Evolutionary conservation across 192 early-diverging fungal genomes (phyloP).

Genomic region (Funneliformis geosporum): DNA sequence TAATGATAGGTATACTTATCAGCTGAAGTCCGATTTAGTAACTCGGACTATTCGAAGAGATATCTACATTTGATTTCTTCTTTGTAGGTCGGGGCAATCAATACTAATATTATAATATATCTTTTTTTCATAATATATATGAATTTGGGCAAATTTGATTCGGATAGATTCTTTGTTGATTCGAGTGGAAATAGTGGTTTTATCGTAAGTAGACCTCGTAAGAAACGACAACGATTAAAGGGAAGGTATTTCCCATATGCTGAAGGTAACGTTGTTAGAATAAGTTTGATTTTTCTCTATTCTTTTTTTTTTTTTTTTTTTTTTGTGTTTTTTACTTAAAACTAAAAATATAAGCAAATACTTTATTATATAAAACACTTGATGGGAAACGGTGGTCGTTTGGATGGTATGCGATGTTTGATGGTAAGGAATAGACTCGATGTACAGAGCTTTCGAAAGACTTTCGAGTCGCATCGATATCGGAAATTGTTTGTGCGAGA

Average conservation of each 20-base stretch:
- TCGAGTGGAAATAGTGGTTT: not conserved
- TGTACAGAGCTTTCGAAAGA: conserved; percentile 31
- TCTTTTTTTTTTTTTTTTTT: not conserved
- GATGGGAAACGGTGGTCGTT: conserved; percentile 29
- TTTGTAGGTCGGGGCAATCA: not conserved
- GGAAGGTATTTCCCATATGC: not conserved
- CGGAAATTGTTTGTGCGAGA: conserved; percentile 2
- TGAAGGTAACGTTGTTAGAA: conserved; percentile 32
- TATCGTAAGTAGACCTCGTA: conserved; percentile 12
- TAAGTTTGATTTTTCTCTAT: not conserved
- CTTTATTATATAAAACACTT: conserved; percentile 30
- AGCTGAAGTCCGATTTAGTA: not conserved
- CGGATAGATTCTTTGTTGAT: not conserved
- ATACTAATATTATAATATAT: not conserved
- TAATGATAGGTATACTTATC: no score
- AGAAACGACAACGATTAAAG: not conserved
- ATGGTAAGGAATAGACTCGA: conserved; percentile 24
- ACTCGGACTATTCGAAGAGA: not conserved
- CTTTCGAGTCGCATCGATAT: conserved; percentile 29
- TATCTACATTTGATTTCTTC: not conserved
- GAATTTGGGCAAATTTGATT: not conserved
- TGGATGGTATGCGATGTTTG: conserved; percentile 27
- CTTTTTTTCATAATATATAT: not conserved
- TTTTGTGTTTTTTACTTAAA: conserved; percentile 1
- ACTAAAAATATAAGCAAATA: conserved; percentile 29